A percentile compares a stretch with the other conserved stretches of the same genome.
Conservation (phyloP, 148 eudicot species). For the Selenicereus undatus region DNA sequence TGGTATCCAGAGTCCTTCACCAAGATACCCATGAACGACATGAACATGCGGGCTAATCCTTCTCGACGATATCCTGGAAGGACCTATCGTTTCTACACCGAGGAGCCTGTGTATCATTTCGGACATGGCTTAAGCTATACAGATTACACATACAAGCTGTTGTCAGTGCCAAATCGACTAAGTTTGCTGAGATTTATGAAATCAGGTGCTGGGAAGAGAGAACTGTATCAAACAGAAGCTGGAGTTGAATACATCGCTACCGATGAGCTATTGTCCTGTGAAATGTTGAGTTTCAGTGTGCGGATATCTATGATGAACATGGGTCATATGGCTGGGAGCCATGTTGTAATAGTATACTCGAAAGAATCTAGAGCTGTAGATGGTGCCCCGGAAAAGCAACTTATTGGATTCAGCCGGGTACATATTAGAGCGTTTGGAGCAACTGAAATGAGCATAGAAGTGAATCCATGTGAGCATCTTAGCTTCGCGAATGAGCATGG, state of each 20-base stretch:
- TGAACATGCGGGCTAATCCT: slow-evolving; percentile 90
- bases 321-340: slow-evolving; percentile 65
- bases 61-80: slow-evolving; percentile 82
- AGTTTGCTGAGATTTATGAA: slow-evolving; percentile 29
- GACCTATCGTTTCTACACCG: slow-evolving; percentile 87
- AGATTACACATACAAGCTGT: slow-evolving; percentile 52
- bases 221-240: slow-evolving; percentile 24
- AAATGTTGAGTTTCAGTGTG: slow-evolving; percentile 50
- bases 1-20: slow-evolving; percentile 97
- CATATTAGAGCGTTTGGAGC: slow-evolving; percentile 34
- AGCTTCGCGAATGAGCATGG: slow-evolving; percentile 75
- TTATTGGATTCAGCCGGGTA: slow-evolving; percentile 74
- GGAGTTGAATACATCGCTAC: slow-evolving; percentile 38
- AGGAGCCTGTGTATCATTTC: slow-evolving; percentile 54
- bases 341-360: slow-evolving; percentile 65
- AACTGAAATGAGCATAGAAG: slow-evolving; percentile 35
- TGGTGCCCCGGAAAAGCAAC: slow-evolving; percentile 67
- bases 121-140: slow-evolving; percentile 91
- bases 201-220: slow-evolving; percentile 24
- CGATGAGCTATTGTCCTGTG: slow-evolving; percentile 52
- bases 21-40: slow-evolving; percentile 71
- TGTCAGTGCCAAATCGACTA: slow-evolving; percentile 50
- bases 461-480: slow-evolving; percentile 79
- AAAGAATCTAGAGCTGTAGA: slow-evolving; percentile 28
- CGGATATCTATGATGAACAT: slow-evolving; percentile 50